Evolutionary conservation across 805 yeast species (phyloP).

Genomic region (Blastobotrys chiropterorum): DNA sequence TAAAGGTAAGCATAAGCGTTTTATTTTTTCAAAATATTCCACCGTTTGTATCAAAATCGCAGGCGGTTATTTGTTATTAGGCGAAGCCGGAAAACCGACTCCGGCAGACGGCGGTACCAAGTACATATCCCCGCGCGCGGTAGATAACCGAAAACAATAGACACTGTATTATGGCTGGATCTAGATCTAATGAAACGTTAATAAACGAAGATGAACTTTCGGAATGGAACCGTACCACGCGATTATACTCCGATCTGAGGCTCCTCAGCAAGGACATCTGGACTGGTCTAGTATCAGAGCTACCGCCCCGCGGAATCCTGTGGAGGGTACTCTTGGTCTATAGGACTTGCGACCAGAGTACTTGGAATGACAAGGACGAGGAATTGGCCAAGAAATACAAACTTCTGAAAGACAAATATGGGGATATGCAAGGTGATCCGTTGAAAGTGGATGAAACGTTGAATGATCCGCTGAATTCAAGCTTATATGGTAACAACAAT

Average conservation of each 20-base stretch:
- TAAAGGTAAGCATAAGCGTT: too few species aligned
- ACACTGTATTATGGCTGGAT: not conserved
- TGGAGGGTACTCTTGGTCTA: slow-evolving; percentile 22
- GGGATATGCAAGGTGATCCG: not conserved
- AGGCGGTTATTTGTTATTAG: too few species aligned
- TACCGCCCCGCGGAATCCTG: slow-evolving; percentile 14
- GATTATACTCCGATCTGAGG: slow-evolving; percentile 10
- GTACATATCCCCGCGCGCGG: not conserved
- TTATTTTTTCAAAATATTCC: too few species aligned
- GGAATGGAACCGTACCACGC: not conserved
- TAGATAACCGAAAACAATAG: not conserved
- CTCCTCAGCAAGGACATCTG: slow-evolving; percentile 13
- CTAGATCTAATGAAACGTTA: not conserved
- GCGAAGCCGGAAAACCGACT: not conserved
- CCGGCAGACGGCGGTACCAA: too few species aligned
- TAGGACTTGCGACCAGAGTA: slow-evolving; percentile 15
- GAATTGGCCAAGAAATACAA: slow-evolving; percentile 7
- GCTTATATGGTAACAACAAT: not conserved
- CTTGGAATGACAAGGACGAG: slow-evolving; percentile 15
- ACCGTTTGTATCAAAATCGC: too few species aligned
- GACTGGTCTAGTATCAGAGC: slow-evolving; percentile 11
- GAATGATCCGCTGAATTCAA: slow-evolving; percentile 10
- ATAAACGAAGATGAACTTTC: not conserved
- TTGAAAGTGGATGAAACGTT: not conserved
- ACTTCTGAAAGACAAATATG: slow-evolving; percentile 7